These are phyloP conservation scores for Kalmanozyma brasiliensis DNA, from an alignment of 1,284 basidiomycete species.

Conservation along the genomic window DNA sequence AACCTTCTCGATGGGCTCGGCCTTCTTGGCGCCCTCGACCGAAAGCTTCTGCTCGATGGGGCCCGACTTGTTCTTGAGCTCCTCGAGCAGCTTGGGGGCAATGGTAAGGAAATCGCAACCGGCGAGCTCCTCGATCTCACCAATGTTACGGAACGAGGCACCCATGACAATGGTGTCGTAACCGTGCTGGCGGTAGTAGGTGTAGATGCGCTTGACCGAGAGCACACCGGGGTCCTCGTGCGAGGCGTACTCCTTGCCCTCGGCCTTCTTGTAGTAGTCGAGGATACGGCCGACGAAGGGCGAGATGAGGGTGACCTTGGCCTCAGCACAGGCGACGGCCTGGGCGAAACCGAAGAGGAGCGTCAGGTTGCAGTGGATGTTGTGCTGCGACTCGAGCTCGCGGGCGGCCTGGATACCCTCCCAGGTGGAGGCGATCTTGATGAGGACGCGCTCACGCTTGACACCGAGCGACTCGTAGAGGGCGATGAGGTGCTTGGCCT, in stretches of 20 bases:
- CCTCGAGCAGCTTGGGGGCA: constrained; percentile 86
- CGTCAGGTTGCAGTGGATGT: constrained; percentile 98
- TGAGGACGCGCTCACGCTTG: constrained; percentile 86
- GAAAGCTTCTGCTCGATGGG: constrained; percentile 87
- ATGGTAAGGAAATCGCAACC: constrained; percentile 96
- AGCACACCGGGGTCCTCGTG: constrained; percentile 91
- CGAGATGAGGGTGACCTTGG: constrained; percentile 96
- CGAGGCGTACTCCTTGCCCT: constrained; percentile 64
- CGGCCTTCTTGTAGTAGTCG: constrained; percentile 67
- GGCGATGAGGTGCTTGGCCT: constrained; percentile 85
- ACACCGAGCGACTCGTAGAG: constrained; percentile 93
- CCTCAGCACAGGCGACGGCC: constrained; percentile 98
- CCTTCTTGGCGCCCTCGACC: constrained; percentile 74
- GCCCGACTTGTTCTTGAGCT: constrained; percentile 84
- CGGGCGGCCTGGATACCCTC: constrained; percentile 99
- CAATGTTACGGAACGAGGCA: constrained; percentile 87
- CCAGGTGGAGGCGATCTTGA: constrained; percentile 99
- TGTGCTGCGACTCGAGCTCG: constrained; percentile 85
- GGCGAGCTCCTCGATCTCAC: constrained; percentile 93
- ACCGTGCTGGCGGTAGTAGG: constrained; percentile 96
- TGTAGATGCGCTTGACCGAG: constrained; percentile 93
- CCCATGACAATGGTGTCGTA: constrained; percentile 99
- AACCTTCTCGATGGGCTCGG: constrained; percentile 80
- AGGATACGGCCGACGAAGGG: constrained; percentile 91
- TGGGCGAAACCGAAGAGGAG: constrained; percentile 98